phyloP scores from a whole-genome alignment of 2,329 filamentous ascomycete genomes.

The Claviceps sp. region DNA sequence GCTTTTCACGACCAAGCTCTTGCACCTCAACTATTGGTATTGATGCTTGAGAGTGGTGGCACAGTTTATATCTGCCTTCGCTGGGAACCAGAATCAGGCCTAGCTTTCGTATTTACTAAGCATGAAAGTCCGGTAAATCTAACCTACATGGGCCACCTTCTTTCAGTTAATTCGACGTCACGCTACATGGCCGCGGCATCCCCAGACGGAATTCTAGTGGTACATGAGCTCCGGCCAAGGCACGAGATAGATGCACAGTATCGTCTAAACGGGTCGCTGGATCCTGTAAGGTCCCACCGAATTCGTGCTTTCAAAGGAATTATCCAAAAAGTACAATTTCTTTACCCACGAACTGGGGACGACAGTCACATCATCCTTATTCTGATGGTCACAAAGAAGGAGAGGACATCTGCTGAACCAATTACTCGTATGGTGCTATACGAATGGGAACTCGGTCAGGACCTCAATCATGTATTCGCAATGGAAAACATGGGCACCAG shows the following conservation, averaged over 20 bases:
- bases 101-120: slow-evolving; percentile 48
- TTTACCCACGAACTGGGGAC: slow-evolving; percentile 56
- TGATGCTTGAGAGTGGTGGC: slow-evolving; percentile 61
- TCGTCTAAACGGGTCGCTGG: slow-evolving; percentile 27
- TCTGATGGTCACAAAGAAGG: slow-evolving; percentile 40
- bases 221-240: slow-evolving; percentile 55
- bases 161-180: slow-evolving; percentile 68
- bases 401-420: slow-evolving; percentile 13
- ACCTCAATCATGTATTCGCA: slow-evolving; percentile 30
- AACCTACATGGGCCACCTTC: slow-evolving; percentile 47
- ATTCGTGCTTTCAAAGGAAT: slow-evolving; percentile 46
- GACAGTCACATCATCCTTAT: slow-evolving; percentile 64
- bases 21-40: slow-evolving; percentile 68
- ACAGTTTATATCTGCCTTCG: slow-evolving; percentile 64
- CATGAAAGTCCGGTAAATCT: slow-evolving; percentile 44
- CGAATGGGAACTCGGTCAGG: slow-evolving; percentile 44
- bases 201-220: slow-evolving; percentile 53
- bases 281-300: slow-evolving; percentile 40
- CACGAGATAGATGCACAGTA: slow-evolving; percentile 37
- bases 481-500: slow-evolving; percentile 35
- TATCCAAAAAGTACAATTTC: slow-evolving; percentile 79
- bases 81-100: slow-evolving; percentile 25
- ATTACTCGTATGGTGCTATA: slow-evolving; percentile 41
- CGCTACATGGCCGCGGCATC: slow-evolving; percentile 57
- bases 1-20: slow-evolving; percentile 17